Conservation (phyloP, 106 monocot genomes). For the Posidonia australis region DNA sequence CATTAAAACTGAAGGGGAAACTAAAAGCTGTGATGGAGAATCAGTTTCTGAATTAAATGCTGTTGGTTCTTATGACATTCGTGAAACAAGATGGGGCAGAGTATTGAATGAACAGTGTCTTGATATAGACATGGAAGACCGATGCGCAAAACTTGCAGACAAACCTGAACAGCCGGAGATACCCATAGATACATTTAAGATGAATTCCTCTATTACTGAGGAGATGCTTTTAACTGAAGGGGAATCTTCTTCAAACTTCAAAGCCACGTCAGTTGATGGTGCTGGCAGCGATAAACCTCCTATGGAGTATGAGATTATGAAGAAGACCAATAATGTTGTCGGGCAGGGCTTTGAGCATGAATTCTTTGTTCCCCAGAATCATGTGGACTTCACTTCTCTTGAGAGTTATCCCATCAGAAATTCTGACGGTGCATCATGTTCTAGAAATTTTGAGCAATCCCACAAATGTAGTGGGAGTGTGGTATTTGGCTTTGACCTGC, state of each 20-base stretch:
- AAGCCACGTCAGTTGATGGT: neutral
- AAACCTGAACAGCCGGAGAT: neutral
- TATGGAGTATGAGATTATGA: slow-evolving; percentile 12
- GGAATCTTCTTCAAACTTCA: slow-evolving; percentile 7
- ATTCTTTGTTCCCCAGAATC: slow-evolving; percentile 12
- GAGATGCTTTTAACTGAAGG: slow-evolving; percentile 6
- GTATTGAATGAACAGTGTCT: neutral
- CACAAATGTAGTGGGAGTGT: slow-evolving; percentile 16
- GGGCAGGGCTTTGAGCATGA: slow-evolving; percentile 14
- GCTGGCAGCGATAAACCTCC: neutral
- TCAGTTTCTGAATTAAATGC: neutral
- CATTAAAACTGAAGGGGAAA: too few species aligned
- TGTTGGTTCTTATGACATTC: neutral
- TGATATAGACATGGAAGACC: slow-evolving; percentile 20
- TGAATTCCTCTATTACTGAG: slow-evolving; percentile 1
- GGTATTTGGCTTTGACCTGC: slow-evolving; percentile 49
- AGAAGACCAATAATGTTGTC: slow-evolving; percentile 1
- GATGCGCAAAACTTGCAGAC: slow-evolving; percentile 10
- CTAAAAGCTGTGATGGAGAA: neutral
- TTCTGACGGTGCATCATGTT: slow-evolving; percentile 26
- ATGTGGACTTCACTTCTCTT: slow-evolving; percentile 9
- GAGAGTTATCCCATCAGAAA: slow-evolving; percentile 5
- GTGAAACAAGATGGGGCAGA: neutral
- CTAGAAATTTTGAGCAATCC: slow-evolving; percentile 12
- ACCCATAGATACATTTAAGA: neutral